Conservation (phyloP, 805 yeast genomes). For the Cyberlindnera subsufficiens region DNA sequence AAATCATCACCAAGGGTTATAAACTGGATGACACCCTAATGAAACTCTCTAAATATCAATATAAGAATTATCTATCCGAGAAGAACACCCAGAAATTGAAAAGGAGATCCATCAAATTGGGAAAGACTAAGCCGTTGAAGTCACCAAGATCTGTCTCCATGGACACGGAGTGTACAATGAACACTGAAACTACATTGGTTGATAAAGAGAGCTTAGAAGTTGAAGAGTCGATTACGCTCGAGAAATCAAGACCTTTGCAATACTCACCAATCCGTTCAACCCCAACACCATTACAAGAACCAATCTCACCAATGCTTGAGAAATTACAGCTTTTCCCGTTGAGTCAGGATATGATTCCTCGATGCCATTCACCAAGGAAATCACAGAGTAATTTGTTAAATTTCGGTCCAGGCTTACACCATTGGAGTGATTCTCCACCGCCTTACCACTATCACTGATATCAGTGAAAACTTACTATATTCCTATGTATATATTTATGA, state of each 20-base stretch:
- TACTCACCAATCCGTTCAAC: background rate
- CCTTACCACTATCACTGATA: conserved; percentile 10
- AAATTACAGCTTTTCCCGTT: conserved; percentile 3
- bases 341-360: background rate
- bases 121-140: conserved; percentile 5
- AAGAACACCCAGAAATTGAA: conserved; percentile 14
- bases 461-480: too few relatives aligned
- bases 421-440: conserved; percentile 13
- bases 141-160: conserved; percentile 11
- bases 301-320: conserved; percentile 13
- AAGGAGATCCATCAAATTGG: conserved; percentile 19
- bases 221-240: background rate
- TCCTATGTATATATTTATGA: too few relatives aligned
- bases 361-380: conserved; percentile 20
- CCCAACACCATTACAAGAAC: background rate
- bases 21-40: conserved; percentile 15
- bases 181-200: conserved; percentile 17
- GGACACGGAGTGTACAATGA: background rate
- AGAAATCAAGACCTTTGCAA: too few relatives aligned
- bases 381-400: conserved; percentile 20
- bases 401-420: conserved; percentile 16
- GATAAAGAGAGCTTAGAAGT: conserved; percentile 5
- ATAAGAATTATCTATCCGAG: conserved; percentile 20
- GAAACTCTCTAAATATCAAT: conserved; percentile 22
- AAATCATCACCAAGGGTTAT: conserved; percentile 11